phyloP scores from a whole-genome alignment of 2,329 filamentous ascomycete genomes.

The Cylindrodendrum hubeiense region DNA sequence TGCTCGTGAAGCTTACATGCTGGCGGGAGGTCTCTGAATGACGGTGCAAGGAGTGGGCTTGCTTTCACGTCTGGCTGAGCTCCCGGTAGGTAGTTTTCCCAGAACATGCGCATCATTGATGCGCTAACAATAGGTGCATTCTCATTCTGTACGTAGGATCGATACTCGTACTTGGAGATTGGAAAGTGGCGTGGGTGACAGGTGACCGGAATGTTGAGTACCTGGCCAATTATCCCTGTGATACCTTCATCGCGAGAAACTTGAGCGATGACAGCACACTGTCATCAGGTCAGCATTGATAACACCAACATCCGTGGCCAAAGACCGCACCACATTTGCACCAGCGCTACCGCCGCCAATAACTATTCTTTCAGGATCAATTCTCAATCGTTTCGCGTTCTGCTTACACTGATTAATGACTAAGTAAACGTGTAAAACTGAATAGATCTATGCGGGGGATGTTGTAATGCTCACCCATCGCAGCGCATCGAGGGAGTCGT shows the following conservation, averaged over 20 bases:
- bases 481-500: slow-evolving; percentile 10
- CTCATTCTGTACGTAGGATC: slow-evolving; percentile 11
- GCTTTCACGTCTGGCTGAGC: neutral
- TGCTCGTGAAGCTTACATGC: slow-evolving; percentile 1
- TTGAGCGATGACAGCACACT: slow-evolving; percentile 8
- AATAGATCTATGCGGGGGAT: neutral
- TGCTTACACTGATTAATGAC: neutral
- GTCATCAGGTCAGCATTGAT: neutral
- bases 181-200: slow-evolving; percentile 25
- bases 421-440: neutral
- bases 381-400: neutral
- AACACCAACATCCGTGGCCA: too few relatives aligned
- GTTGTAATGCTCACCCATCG: slow-evolving; percentile 5
- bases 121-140: slow-evolving; percentile 8
- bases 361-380: slow-evolving; percentile 15
- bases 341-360: slow-evolving; percentile 22
- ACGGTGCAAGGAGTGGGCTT: slow-evolving; percentile 5
- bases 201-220: slow-evolving; percentile 24
- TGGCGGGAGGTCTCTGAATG: slow-evolving; percentile 14
- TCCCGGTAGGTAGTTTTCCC: slow-evolving; percentile 18
- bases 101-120: slow-evolving; percentile 12
- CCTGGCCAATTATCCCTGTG: slow-evolving; percentile 12
- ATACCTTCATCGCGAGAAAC: neutral
- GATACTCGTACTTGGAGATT: neutral
- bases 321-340: slow-evolving; percentile 9